Base-by-base conservation (phyloP, 371 early-diverging fungal genomes). In the Syncephalis plumigaleata region DNA sequence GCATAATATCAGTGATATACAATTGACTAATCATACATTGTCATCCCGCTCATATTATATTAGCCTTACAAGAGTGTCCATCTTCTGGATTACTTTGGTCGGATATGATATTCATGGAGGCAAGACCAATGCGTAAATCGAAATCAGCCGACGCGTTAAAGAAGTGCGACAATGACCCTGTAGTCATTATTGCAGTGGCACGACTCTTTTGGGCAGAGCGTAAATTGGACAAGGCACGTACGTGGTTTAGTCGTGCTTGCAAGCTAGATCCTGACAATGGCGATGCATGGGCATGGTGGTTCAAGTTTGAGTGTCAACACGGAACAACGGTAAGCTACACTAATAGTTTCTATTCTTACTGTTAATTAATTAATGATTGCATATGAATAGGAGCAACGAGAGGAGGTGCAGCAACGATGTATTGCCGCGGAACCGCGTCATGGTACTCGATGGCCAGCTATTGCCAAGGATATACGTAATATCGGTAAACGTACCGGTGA, bases 271-370 rank as follows among this genome's bases (percentile, higher is more conserved):
- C 85, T 4, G 89, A 94, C 56, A 66, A 76, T 9, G 97, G 96
- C 2, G 97, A 96, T 59, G 72, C 84, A 0, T 96, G 90, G 88
- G 94, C 90, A 8, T 95, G 90, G 87, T 87, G 81, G 76, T 79
- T 79, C 50, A 79, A 81, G 48, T 93, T 95, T 65, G 96, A 96
- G 63, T 46, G 63, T 39, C 70, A 77, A 52, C 79, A 88, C 54
- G 87, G 90, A 0, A 72, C 65, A 11, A 68, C 68, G 48, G 65
- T 69, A 50, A 61, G 54, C 36, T n/a, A n/a, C n/a, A n/a, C n/a
- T n/a, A n/a, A n/a, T n/a, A n/a, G n/a, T n/a, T n/a, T n/a, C n/a
- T n/a, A n/a, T n/a, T n/a, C n/a, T n/a, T n/a, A n/a, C n/a, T n/a
- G n/a, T n/a, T n/a, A n/a, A n/a, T n/a, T n/a, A n/a, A n/a, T n/a